phyloP scores from a whole-genome alignment of 2,329 filamentous ascomycete species.

The Alternaria triticina region DNA sequence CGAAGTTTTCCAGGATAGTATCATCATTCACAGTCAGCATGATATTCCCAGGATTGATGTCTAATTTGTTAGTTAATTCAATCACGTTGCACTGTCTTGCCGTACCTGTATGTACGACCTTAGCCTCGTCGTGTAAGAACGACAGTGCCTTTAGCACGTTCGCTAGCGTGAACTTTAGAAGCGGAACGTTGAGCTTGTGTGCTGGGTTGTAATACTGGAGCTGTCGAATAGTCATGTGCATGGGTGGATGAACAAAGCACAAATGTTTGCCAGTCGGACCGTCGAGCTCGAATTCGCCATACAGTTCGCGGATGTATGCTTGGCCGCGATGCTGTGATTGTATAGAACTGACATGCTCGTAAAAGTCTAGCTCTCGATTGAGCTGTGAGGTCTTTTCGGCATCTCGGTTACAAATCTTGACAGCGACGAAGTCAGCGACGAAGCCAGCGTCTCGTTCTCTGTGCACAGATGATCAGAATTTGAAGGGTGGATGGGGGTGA shows the following conservation, averaged over 20 bases:
- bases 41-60: constrained; percentile 55
- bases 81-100: constrained; percentile 17
- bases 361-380: constrained; percentile 32
- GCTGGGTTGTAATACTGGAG: constrained; percentile 29
- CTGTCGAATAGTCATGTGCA: constrained; percentile 38
- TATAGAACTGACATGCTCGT: constrained; percentile 34
- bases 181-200: constrained; percentile 21
- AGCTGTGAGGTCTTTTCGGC: constrained; percentile 13
- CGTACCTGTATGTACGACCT: constrained; percentile 55
- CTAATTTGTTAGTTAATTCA: constrained; percentile 29
- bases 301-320: constrained; percentile 27
- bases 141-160: constrained; percentile 52
- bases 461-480: constrained; percentile 21
- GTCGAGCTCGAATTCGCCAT: constrained; percentile 26
- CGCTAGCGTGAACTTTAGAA: constrained; percentile 40
- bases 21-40: constrained; percentile 47
- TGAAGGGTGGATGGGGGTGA: constrained; percentile 21
- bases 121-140: constrained; percentile 53
- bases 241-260: constrained; percentile 33
- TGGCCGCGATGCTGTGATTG: constrained; percentile 29
- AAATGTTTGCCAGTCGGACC: constrained; percentile 31
- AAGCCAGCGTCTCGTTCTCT: constrained; percentile 26
- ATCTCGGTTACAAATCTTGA: constrained; percentile 31
- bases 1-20: constrained; percentile 47
- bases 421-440: constrained; percentile 22